Evolutionary conservation across 106 monocot species (phyloP).

Genomic region (Phalaenopsis equestris): DNA sequence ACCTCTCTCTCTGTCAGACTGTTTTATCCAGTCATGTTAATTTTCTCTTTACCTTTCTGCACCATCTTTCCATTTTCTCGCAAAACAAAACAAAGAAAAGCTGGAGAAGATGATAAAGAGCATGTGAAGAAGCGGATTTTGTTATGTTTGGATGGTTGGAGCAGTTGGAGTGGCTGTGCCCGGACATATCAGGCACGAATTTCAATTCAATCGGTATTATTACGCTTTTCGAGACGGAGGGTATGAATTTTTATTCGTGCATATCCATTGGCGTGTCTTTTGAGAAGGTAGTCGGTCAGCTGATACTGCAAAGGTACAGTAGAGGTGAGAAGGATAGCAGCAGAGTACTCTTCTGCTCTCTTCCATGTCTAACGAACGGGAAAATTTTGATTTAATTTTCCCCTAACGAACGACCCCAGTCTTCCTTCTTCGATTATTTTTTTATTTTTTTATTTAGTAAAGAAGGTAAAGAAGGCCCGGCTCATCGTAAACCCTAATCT

Average conservation of each 20-base stretch:
- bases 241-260: no score
- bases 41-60: neutral
- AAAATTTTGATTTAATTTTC: no score
- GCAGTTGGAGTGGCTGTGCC: no score
- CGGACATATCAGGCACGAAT: neutral
- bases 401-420: no score
- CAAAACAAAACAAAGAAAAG: neutral
- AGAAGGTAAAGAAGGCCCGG: no score
- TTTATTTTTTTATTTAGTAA: no score
- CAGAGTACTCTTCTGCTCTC: neutral
- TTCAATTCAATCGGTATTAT: neutral
- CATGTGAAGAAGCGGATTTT: no score
- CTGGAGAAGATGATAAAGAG: no score
- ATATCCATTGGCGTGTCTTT: constrained; percentile 5
- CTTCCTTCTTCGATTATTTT: no score
- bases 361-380: no score
- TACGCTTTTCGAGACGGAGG: neutral
- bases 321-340: neutral
- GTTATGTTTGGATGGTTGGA: no score
- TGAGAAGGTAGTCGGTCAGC: constrained; percentile 2
- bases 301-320: neutral
- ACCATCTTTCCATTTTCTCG: neutral
- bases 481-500: no score
- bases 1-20: constrained; percentile 9
- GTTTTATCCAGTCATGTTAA: neutral